Percentiles rank a stretch among this genome's conserved stretches.
Conservation (phyloP, 352 stramenopile species). For the Nothophytophthora sp. region DNA sequence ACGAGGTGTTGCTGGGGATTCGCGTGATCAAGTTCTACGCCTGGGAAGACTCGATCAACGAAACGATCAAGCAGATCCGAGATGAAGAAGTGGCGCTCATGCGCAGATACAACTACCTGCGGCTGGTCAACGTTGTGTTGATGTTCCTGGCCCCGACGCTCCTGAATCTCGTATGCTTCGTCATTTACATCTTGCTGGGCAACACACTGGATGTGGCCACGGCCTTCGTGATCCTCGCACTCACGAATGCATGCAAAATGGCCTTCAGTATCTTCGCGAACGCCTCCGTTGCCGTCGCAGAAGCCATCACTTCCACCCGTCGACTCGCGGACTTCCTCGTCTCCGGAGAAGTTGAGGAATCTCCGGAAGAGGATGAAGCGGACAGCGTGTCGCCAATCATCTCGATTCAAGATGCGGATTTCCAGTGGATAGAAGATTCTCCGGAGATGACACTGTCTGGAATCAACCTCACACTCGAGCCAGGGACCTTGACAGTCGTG, state of each 20-base stretch:
- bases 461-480: slow-evolving; percentile 55
- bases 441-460: slow-evolving; percentile 1
- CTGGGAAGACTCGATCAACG: slow-evolving; percentile 48
- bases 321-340: slow-evolving; percentile 10
- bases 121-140: slow-evolving; percentile 51
- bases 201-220: slow-evolving; percentile 89
- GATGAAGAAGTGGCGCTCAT: slow-evolving; percentile 31
- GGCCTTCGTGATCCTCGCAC: slow-evolving; percentile 92
- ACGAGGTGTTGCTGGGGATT: slow-evolving; percentile 90
- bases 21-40: slow-evolving; percentile 89
- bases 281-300: slow-evolving; percentile 38
- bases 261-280: slow-evolving; percentile 52
- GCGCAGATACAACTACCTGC: slow-evolving; percentile 31
- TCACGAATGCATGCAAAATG: slow-evolving; percentile 61
- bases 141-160: slow-evolving; percentile 43
- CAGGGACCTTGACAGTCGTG: slow-evolving; percentile 48
- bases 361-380: not conserved
- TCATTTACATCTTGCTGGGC: slow-evolving; percentile 55
- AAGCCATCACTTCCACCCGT: slow-evolving; percentile 33
- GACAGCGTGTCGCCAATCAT: not conserved
- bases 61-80: slow-evolving; percentile 30
- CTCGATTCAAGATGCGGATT: slow-evolving; percentile 11
- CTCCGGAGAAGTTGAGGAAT: not conserved
- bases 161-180: slow-evolving; percentile 86
- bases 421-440: slow-evolving; percentile 8